Conservation (phyloP, 129 eudicot species). For the Artemisia tridentata region DNA sequence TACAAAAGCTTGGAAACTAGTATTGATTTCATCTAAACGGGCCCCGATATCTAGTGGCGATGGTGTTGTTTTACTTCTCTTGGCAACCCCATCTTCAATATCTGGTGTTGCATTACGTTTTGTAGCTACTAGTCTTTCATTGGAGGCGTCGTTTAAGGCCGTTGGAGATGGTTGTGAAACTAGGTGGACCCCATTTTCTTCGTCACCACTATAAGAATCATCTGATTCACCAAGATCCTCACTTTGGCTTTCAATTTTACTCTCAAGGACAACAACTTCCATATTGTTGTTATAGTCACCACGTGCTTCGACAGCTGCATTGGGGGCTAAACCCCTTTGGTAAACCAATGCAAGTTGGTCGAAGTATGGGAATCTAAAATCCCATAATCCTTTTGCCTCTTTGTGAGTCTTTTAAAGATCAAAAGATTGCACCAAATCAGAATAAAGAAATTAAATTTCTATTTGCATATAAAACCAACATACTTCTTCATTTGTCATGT, state of each 20-base stretch:
- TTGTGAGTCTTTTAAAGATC: constrained; percentile 9
- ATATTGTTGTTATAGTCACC: not conserved
- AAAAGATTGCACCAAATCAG: not conserved
- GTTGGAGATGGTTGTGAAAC: constrained; percentile 6
- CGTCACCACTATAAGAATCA: constrained; percentile 6
- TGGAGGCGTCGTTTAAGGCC: not conserved
- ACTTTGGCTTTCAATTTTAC: constrained; percentile 5
- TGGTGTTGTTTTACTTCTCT: constrained; percentile 3
- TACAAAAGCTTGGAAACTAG: constrained; percentile 7
- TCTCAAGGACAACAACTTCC: constrained; percentile 6
- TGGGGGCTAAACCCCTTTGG: not conserved
- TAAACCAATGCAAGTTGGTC: not conserved
- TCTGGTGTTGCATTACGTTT: not conserved
- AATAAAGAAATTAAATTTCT: not conserved
- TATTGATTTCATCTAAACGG: constrained; percentile 5
- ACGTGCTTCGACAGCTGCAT: not conserved
- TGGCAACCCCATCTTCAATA: not conserved
- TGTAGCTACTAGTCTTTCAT: not conserved
- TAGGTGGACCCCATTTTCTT: not conserved
- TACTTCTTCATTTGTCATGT: not conserved
- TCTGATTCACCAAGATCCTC: constrained; percentile 3
- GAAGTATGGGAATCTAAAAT: constrained; percentile 13
- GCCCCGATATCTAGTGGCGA: not conserved
- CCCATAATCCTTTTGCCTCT: constrained; percentile 26
- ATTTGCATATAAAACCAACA: not conserved